Evolutionary conservation across 1,284 basidiomycete species (phyloP), one percentile per base, ranked within the genome.

Genomic region (Puccinia hordei): DNA sequence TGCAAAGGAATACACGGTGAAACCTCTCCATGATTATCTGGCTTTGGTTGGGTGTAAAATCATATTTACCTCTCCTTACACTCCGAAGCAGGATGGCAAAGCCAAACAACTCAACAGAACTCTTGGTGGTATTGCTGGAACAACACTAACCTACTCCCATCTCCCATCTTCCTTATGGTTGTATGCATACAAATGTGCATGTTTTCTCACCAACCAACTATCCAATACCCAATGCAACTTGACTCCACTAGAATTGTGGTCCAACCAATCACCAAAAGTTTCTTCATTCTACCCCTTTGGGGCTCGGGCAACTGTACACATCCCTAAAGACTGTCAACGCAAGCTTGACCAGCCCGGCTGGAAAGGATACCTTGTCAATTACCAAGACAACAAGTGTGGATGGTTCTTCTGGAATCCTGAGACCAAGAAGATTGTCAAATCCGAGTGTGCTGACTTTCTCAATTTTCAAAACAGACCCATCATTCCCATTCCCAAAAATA

Each of bases 71-170:
- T 72, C 69, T 1, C 72, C 55, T 2, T 74, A 74, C n/a, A 57
- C 51, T 1, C 72, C 51, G 1, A 38, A 74, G 30, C 74, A 76
- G 30, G 66, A 76, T 33, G 61, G 74, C 1, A 24, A 55, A 33
- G 74, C 57, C n/a, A 41, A 76, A 35, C 19, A 61, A 33, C 46
- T 76, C 1, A 76, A 76, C n/a, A 6, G 74, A 4, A 66, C 63
- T 1, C 24, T 76, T n/a, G 74, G 59, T 17, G 27, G 66, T 33
- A 66, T 66, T n/a, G 74, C 59, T 12, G 5, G 41, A 1, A 51
- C 74, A 0, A 76, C 41, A 2, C 30, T 76, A 33, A 6, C 0
- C 19, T 24, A 38, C 22, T 49, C 59, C 19, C 8, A 44, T 1
- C 44, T 66, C 1, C 51, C 41, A 1, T 15, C 19, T 41, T 35